Conservation (phyloP, 75 land plant species). For the Azolla pinnata region DNA sequence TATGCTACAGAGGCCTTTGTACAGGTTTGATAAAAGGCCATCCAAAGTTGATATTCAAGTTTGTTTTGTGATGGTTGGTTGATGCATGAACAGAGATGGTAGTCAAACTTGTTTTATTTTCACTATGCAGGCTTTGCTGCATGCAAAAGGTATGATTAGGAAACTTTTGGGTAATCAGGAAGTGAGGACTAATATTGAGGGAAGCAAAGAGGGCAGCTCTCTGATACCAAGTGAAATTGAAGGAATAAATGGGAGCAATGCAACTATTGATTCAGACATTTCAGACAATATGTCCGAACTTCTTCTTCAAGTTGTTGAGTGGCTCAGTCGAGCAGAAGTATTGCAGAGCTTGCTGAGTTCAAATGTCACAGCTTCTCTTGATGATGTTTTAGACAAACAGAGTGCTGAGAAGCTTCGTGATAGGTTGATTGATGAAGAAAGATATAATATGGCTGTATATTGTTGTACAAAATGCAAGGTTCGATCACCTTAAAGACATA, state of each 20-base stretch:
- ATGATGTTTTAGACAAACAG: conserved; percentile 74
- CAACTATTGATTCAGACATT: conserved; percentile 43
- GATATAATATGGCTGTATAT: conserved; percentile 92
- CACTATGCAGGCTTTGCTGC: conserved; percentile 50
- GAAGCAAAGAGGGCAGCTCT: conserved; percentile 45
- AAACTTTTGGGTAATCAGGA: conserved; percentile 59
- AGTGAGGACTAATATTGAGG: conserved; percentile 30
- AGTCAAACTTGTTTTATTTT: conserved; percentile 1
- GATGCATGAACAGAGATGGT: neutral
- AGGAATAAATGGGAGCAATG: conserved; percentile 16
- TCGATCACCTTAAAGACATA: neutral
- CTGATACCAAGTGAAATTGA: conserved; percentile 52
- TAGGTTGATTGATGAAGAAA: conserved; percentile 74
- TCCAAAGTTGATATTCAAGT: neutral
- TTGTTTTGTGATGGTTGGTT: neutral
- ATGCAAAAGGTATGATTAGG: conserved; percentile 55
- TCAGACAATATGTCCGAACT: conserved; percentile 59
- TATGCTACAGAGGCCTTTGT: conserved; percentile 96
- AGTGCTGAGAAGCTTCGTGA: conserved; percentile 84
- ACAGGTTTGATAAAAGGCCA: conserved; percentile 41
- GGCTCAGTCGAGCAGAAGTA: conserved; percentile 91
- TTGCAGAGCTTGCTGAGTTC: conserved; percentile 91
- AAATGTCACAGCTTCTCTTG: conserved; percentile 73
- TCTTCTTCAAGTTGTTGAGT: conserved; percentile 58
- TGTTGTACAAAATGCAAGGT: conserved; percentile 98